These are phyloP conservation scores for Quercus robur DNA, from an alignment of 306 rosid genomes.

Conservation along the genomic window DNA sequence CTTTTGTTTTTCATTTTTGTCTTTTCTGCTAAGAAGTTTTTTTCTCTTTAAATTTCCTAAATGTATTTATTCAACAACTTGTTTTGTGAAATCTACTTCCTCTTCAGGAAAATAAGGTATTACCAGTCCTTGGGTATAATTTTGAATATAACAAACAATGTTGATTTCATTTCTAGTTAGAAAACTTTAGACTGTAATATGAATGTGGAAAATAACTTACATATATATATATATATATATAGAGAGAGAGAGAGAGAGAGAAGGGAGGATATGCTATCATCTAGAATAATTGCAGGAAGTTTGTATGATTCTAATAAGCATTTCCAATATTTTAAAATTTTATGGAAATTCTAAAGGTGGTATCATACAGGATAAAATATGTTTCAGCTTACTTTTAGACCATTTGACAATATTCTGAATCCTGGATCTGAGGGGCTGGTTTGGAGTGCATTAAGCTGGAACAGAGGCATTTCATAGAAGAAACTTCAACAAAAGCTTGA, in stretches of 20 bases:
- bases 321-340: not conserved
- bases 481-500: not conserved
- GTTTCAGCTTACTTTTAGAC: not conserved
- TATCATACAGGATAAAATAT: not conserved
- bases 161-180: not conserved
- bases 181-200: not conserved
- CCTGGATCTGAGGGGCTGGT: not conserved
- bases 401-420: not conserved
- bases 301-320: not conserved
- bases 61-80: not conserved
- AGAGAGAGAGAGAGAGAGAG: slow-evolving; percentile 2
- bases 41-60: not conserved
- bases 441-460: not conserved
- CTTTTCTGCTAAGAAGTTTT: not conserved
- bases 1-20: not conserved
- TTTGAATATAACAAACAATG: not conserved
- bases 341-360: slow-evolving; percentile 1
- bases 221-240: too few species aligned
- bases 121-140: not conserved
- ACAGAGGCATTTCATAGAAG: not conserved
- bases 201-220: not conserved
- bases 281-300: not conserved
- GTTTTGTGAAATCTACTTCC: slow-evolving; percentile 5
- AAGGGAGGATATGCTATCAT: not conserved
- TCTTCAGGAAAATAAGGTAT: not conserved